These are phyloP conservation scores for Penicillium odoratum DNA, from an alignment of 495 filamentous ascomycete genomes.

Conservation along the genomic window DNA sequence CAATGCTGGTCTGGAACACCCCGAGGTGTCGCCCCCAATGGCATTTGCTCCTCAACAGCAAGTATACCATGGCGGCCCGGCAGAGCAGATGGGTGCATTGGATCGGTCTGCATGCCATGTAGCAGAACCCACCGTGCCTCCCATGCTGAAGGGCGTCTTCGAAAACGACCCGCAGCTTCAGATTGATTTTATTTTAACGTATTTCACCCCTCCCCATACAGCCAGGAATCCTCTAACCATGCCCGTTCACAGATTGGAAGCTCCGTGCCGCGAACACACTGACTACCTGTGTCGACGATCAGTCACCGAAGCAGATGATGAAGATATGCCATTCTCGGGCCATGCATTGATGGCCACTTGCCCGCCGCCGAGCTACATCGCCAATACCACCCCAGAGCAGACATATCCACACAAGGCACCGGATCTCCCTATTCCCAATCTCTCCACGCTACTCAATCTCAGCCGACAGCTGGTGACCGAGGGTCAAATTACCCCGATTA, in stretches of 20 bases:
- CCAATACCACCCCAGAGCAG: slow-evolving; percentile 40
- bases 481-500: slow-evolving; percentile 94
- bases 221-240: slow-evolving; percentile 19
- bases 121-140: slow-evolving; percentile 38
- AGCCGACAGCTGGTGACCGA: slow-evolving; percentile 82
- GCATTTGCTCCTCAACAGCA: slow-evolving; percentile 34
- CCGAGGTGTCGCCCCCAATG: slow-evolving; percentile 36
- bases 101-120: slow-evolving; percentile 30
- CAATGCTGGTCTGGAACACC: slow-evolving; percentile 32
- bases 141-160: slow-evolving; percentile 55
- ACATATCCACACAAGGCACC: slow-evolving; percentile 45
- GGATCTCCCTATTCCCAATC: slow-evolving; percentile 66
- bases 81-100: slow-evolving; percentile 31
- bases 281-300: slow-evolving; percentile 59
- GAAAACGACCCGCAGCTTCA: slow-evolving; percentile 77
- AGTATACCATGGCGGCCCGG: slow-evolving; percentile 28
- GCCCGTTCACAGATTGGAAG: slow-evolving; percentile 69
- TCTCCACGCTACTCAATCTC: slow-evolving; percentile 78
- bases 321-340: slow-evolving; percentile 60
- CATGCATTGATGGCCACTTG: slow-evolving; percentile 91
- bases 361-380: slow-evolving; percentile 61
- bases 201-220: slow-evolving; percentile 44
- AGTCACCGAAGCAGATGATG: slow-evolving; percentile 49
- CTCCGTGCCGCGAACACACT: slow-evolving; percentile 92
- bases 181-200: slow-evolving; percentile 96